Conservation (phyloP, 768 basidiomycete genomes). For the Cubamyces lactineus region DNA sequence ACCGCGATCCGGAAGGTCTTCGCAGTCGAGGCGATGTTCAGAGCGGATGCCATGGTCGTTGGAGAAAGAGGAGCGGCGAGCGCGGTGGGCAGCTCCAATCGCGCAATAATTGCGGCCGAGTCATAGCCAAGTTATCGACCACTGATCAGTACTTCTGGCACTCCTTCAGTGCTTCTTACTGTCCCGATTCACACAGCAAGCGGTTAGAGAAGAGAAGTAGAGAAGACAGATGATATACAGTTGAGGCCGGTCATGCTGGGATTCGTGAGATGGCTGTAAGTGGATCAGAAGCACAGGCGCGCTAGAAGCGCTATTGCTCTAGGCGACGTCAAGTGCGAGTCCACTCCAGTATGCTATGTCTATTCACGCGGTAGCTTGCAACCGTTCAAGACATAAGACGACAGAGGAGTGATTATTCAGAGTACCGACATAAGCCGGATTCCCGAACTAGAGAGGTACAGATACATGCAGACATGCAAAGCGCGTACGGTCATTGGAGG, state of each 20-base stretch:
- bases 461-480: slow-evolving; percentile 15
- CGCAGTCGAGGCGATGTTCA: slow-evolving; percentile 21
- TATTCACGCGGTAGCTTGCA: no score
- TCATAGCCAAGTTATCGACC: slow-evolving; percentile 10
- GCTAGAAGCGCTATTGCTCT: no score
- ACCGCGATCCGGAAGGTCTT: slow-evolving; percentile 62
- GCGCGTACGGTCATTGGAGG: slow-evolving; percentile 4
- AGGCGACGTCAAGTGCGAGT: no score
- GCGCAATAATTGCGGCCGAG: slow-evolving; percentile 2
- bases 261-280: no score
- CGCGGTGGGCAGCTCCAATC: neutral
- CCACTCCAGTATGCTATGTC: no score
- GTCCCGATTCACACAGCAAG: neutral
- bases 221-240: no score
- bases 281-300: no score
- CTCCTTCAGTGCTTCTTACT: neutral
- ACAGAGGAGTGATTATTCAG: neutral
- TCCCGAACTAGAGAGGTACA: neutral
- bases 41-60: slow-evolving; percentile 12
- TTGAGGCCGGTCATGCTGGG: no score
- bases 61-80: neutral
- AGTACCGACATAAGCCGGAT: neutral
- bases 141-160: neutral
- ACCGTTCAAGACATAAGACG: no score
- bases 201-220: no score